Evolutionary conservation across 129 eudicot species (phyloP), one percentile per base, ranked within the genome.

Genomic region (Tanacetum coccineum): DNA sequence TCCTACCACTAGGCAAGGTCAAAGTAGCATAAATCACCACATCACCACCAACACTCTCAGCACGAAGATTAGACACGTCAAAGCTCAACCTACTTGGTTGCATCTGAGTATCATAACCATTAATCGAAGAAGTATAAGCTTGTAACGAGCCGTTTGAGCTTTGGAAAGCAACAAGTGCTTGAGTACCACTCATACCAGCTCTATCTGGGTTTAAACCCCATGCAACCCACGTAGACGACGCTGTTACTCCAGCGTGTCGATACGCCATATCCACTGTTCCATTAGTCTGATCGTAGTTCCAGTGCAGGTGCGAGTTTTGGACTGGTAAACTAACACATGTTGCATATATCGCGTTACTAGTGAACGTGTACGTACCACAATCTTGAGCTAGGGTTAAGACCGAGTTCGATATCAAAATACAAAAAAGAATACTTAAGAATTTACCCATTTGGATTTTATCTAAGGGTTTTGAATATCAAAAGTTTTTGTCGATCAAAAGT

Each of bases 191-290:
- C 97, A 91, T 91, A 7, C 85, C 79, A n/a, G n/a, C n/a, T 1
- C 81, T 45, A 30, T 42, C 28, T 0, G 75, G 18, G 62, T 91
- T 91, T 11, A 91, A 78, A 1, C 88, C 90, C 96, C 97, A 91
- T 0, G 87, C 90, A 2, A 91, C 90, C 97, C 97, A 91, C 21
- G 70, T 68, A 3, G 96, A 81, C 3, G 79, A 0, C 0, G 82
- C 13, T 49, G 79, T 79, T 0, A 84, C 80, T 4, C 3, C 30
- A 26, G 30, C 2, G 72, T 79, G 95, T 10, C 98, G 75, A 74
- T 66, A 91, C 0, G 94, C 98, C 4, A 91, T 40, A 13, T 88
- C 91, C 44, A 76, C 91, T 39, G 91, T 91, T 67, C 65, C 73
- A 63, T 80, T 81, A 32, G 66, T 2, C 4, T 60, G 60, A 65